Evolutionary conservation across 257 asterid species (phyloP).

Genomic region (Lycium ferocissimum): DNA sequence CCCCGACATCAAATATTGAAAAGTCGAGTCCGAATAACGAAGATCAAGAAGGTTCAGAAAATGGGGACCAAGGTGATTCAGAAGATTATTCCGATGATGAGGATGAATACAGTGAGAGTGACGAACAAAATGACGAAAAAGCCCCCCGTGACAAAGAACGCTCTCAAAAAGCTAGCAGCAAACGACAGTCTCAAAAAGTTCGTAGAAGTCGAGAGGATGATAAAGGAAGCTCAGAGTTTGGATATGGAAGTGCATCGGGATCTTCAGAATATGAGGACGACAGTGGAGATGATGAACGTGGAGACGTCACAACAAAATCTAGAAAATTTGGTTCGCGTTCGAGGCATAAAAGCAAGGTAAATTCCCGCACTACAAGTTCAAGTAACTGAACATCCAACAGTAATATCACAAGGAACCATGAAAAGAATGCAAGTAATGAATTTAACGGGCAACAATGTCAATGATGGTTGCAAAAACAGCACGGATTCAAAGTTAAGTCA

Average conservation of each 20-base stretch:
- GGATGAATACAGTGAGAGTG: neutral
- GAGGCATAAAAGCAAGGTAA: constrained; percentile 18
- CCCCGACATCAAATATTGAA: constrained; percentile 35
- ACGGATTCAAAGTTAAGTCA: constrained; percentile 17
- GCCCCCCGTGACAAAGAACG: neutral
- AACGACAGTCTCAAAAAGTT: constrained; percentile 15
- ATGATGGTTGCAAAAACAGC: constrained; percentile 7
- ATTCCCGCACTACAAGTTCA: constrained; percentile 34
- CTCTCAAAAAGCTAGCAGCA: neutral
- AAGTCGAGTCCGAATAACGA: constrained; percentile 25
- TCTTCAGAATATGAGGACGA: constrained; percentile 17
- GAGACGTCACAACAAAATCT: neutral
- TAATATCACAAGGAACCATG: neutral
- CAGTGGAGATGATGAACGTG: neutral
- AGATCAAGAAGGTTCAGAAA: constrained; percentile 34
- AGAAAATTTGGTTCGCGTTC: neutral
- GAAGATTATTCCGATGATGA: constrained; percentile 29
- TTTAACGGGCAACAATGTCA: constrained; percentile 22
- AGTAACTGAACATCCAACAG: constrained; percentile 23
- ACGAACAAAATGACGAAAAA: neutral
- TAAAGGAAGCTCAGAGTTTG: constrained; percentile 27
- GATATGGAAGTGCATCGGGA: constrained; percentile 21
- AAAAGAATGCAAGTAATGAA: neutral
- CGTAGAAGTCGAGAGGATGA: constrained; percentile 24
- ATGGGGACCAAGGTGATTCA: constrained; percentile 36